Evolutionary conservation across 2,329 filamentous ascomycete genomes (phyloP).

Genomic region (Phaeosphaeriaceae sp.): DNA sequence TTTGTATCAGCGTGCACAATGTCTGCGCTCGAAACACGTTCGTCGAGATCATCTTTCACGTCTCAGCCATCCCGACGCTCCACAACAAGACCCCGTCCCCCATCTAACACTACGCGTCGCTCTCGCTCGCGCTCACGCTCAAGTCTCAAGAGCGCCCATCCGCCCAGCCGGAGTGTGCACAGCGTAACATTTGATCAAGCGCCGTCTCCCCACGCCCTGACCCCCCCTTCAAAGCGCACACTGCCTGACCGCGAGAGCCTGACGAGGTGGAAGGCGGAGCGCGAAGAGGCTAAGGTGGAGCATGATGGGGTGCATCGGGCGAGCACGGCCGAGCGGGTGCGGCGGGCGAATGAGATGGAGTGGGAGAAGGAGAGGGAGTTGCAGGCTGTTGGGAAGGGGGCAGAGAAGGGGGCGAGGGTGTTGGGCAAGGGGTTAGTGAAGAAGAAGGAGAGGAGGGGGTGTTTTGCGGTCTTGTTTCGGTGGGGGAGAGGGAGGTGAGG

Average conservation of each 20-base stretch:
- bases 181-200: neutral
- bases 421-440: conserved; percentile 8
- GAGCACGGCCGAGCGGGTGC: conserved; percentile 31
- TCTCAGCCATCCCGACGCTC: neutral
- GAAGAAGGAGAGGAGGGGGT: neutral
- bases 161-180: too few species aligned
- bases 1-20: neutral
- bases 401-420: conserved; percentile 11
- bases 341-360: conserved; percentile 38
- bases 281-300: conserved; percentile 21
- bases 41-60: neutral
- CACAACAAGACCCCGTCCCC: neutral
- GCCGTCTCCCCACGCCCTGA: neutral
- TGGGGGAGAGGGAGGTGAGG: neutral
- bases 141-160: neutral
- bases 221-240: conserved; percentile 1
- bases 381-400: conserved; percentile 18
- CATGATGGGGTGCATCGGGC: conserved; percentile 15
- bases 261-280: conserved; percentile 32
- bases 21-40: neutral
- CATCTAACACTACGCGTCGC: neutral
- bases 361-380: conserved; percentile 31
- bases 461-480: conserved; percentile 7
- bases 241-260: conserved; percentile 25
- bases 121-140: neutral